Percentiles rank a stretch among this genome's conserved stretches.
Conservation (phyloP, 129 eudicot genomes). For the Apium graveolens region DNA sequence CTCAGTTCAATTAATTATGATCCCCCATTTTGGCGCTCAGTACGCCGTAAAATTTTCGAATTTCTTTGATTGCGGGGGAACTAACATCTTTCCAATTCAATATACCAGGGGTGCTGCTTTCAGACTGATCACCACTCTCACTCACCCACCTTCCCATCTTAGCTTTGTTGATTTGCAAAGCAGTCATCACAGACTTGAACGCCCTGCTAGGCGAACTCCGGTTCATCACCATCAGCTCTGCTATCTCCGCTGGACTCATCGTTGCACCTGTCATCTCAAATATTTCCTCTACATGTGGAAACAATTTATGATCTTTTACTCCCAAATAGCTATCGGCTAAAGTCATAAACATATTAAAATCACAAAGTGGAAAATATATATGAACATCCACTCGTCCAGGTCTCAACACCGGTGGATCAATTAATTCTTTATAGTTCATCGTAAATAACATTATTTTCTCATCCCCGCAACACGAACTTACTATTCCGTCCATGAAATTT, state of each 20-base stretch:
- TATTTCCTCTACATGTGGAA: constrained; percentile 69
- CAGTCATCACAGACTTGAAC: constrained; percentile 64
- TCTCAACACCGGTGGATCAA: constrained; percentile 56
- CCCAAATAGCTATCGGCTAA: constrained; percentile 68
- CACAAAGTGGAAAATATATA: constrained; percentile 60
- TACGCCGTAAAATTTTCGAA: constrained; percentile 45
- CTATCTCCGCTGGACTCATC: constrained; percentile 77
- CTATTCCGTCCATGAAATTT: constrained; percentile 87
- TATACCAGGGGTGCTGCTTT: constrained; percentile 21
- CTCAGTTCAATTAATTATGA: not conserved
- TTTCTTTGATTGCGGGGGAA: constrained; percentile 31
- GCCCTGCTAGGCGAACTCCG: constrained; percentile 91
- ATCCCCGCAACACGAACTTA: constrained; percentile 50
- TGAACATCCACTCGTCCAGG: constrained; percentile 86
- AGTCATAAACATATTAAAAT: constrained; percentile 57
- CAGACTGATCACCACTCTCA: constrained; percentile 23
- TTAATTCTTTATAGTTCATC: constrained; percentile 49
- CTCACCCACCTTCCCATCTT: constrained; percentile 20
- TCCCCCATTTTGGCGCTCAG: constrained; percentile 15
- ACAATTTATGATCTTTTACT: constrained; percentile 69
- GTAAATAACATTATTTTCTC: constrained; percentile 80
- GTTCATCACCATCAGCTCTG: constrained; percentile 74
- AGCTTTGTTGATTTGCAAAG: constrained; percentile 37
- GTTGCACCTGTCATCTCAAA: constrained; percentile 51
- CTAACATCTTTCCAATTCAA: constrained; percentile 25